Evolutionary conservation across 495 filamentous ascomycete genomes (phyloP), one percentile per base, ranked within the genome.

Genomic region (Penicillium diatomitis): DNA sequence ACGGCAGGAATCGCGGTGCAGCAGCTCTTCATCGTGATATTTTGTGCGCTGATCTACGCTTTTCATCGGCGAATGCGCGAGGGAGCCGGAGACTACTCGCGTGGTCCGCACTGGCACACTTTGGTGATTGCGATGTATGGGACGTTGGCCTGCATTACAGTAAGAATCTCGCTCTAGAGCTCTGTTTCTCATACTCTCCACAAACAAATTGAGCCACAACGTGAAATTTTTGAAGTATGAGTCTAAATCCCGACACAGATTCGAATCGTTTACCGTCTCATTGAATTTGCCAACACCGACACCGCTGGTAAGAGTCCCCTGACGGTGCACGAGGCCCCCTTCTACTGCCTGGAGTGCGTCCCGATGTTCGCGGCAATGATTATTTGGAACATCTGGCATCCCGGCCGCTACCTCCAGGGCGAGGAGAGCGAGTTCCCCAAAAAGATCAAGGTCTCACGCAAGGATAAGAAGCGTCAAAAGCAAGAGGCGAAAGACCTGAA

Each of bases 1-100:
- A 74, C 78, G 57, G 71, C 61, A 6, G 81, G 80, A 6, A 69
- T 82, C 27, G 74, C 73, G 8, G 39, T 79, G 4, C 80, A 83
- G 51, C 56, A 77, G 50, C 52, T 71, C 43, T 81, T 82, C 61
- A 73, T 83, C n/a, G 5, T 77, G 5, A 42, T 73, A 10, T 81
- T 81, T 51, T 12, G 66, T 3, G 54, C 31, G 8, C 66, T 47
- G 48, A 70, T 31, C 58, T 55, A 31, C 29, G 46, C 32, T 32
- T 82, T 81, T 57, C 74, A 76, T 30, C 32, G 47, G 41, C 7
- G 48, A 12, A 12, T 72, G n/a, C 65, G 68, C 3, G 54, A 75
- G 35, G 33, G 47, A 10, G 9, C 8, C 30, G 38, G 28, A 33
- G 46, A 42, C n/a, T 30, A 32, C 35, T 32, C 29, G 33, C 37